Conservation (phyloP, 495 filamentous ascomycete genomes). For the Aspergillus carlsbadensis region DNA sequence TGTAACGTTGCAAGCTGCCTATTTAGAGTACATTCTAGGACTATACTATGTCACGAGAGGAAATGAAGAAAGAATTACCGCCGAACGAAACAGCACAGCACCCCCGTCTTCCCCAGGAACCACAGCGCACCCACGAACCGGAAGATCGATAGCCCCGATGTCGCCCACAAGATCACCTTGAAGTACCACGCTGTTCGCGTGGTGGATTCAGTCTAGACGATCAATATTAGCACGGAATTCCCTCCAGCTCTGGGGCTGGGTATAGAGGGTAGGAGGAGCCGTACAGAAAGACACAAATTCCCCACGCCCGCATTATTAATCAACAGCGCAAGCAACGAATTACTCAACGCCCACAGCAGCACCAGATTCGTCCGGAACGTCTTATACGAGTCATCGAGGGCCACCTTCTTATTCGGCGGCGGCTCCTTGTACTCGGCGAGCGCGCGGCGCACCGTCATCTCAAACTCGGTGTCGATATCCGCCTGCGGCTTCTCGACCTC, state of each 20-base stretch:
- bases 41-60: neutral
- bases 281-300: slow-evolving; percentile 76
- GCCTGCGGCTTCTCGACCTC: slow-evolving; percentile 95
- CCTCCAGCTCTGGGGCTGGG: neutral
- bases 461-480: slow-evolving; percentile 96
- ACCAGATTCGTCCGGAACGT: slow-evolving; percentile 94
- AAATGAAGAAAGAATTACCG: slow-evolving; percentile 43
- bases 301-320: slow-evolving; percentile 82
- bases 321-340: slow-evolving; percentile 73
- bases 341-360: slow-evolving; percentile 90
- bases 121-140: slow-evolving; percentile 87
- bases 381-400: slow-evolving; percentile 95
- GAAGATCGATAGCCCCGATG: slow-evolving; percentile 75
- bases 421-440: slow-evolving; percentile 72
- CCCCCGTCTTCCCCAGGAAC: slow-evolving; percentile 86
- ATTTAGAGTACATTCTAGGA: too few relatives aligned
- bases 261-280: neutral
- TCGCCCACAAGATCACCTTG: slow-evolving; percentile 83
- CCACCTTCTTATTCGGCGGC: slow-evolving; percentile 70
- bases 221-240: neutral
- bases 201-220: slow-evolving; percentile 46
- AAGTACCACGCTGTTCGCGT: slow-evolving; percentile 85
- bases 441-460: slow-evolving; percentile 91
- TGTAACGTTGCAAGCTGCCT: too few relatives aligned
- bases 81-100: slow-evolving; percentile 87